Base-by-base conservation (phyloP, 2,329 filamentous ascomycete species). In the Fusarium solani-melongenae region DNA sequence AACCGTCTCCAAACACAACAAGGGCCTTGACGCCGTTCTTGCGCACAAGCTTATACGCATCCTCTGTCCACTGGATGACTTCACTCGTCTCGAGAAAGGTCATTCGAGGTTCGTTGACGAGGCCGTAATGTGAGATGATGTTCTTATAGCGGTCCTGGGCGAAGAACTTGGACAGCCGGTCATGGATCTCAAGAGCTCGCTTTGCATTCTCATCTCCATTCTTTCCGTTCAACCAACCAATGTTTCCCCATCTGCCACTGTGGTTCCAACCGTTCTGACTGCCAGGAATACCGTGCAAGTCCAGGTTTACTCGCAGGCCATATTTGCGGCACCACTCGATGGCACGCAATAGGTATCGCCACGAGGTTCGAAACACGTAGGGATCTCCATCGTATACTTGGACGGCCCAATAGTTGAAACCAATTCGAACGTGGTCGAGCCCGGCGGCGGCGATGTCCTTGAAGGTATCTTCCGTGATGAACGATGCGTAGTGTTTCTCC, bases 201-300 rank as follows among this genome's bases (percentile, higher is more conserved):
- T 97, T 89, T 0, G 88, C 92, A 81, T 98, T 98, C 15, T 91
- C 82, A 1, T 88, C 86, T 12, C 96, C 96, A 78, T 98, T 87
- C 0, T 94, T 92, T n/a, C 96, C 96, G 77, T 96, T 96, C 41
- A 98, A 85, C 96, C 96, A 99, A 29, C 90, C 88, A 72, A 98
- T 96, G 1, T 83, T 70, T 1, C 96, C 96, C 80, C 93, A 92
- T 11, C 91, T 90, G 0, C 96, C 96, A 76, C 94, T 97, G 82
- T 99, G 96, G 78, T 98, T 98, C 96, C 96, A 98, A 2, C 96
- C 96, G 78, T 99, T 99, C 80, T 98, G 96, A 69, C 93, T 96
- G 0, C 96, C 96, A 0, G 96, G 96, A 0, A 96, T 86, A n/a
- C 89, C 95, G 83, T 99, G 96, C 6, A 98, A 85, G 81, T 99